These are phyloP conservation scores for Sonneratia caseolaris DNA, from an alignment of 345 rosid genomes.

Conservation along the genomic window DNA sequence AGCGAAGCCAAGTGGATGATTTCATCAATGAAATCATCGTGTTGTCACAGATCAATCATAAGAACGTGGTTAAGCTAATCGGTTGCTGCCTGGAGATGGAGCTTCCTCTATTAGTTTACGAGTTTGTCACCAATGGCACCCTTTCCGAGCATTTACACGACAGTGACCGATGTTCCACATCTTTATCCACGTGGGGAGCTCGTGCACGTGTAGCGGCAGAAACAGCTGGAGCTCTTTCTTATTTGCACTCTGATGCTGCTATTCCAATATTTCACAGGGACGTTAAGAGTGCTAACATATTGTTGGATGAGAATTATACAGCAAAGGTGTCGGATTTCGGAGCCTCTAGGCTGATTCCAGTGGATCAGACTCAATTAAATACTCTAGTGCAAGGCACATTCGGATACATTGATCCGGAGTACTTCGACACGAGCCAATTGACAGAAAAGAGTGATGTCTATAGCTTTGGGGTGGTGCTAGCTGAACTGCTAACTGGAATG, in stretches of 20 bases:
- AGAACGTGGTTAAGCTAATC: conserved; percentile 36
- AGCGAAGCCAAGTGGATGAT: conserved; percentile 30
- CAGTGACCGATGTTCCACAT: conserved; percentile 6
- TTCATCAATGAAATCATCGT: conserved; percentile 41
- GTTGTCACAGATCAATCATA: conserved; percentile 36
- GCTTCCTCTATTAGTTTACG: conserved; percentile 39
- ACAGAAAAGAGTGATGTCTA: conserved; percentile 41
- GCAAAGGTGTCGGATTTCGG: conserved; percentile 49
- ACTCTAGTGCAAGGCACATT: conserved; percentile 40
- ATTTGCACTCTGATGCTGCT: conserved; percentile 27
- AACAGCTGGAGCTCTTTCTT: conserved; percentile 21
- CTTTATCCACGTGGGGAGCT: conserved; percentile 21
- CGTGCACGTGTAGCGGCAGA: conserved; percentile 28
- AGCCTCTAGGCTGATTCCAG: conserved; percentile 28
- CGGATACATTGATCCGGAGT: conserved; percentile 44
- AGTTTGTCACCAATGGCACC: conserved; percentile 31
- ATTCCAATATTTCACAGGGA: conserved; percentile 32
- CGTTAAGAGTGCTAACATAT: conserved; percentile 33
- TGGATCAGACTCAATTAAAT: conserved; percentile 33
- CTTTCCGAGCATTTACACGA: conserved; percentile 31
- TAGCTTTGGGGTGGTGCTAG: conserved; percentile 35
- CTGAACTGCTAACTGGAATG: conserved; percentile 32
- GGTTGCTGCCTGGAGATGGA: conserved; percentile 43
- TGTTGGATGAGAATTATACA: conserved; percentile 25
- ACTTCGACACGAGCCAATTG: conserved; percentile 19